Evolutionary conservation across 495 filamentous ascomycete species (phyloP).

Genomic region (Daldinia bambusicola): DNA sequence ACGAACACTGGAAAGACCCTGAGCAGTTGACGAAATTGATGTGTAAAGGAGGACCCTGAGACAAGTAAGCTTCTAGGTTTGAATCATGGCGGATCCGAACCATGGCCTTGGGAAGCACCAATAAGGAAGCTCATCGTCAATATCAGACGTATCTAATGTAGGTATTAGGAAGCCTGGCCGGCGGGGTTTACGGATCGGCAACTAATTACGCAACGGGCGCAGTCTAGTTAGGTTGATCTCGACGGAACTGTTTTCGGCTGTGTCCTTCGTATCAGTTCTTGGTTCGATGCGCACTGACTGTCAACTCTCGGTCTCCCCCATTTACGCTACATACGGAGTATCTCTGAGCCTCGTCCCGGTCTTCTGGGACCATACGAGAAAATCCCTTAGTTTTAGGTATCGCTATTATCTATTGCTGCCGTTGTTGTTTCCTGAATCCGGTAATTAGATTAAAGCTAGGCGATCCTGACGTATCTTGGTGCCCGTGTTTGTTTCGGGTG

Average conservation of each 20-base stretch:
- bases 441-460: slow-evolving; percentile 31
- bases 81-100: slow-evolving; percentile 22
- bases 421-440: slow-evolving; percentile 10
- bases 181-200: slow-evolving; percentile 34
- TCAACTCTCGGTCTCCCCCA: not conserved
- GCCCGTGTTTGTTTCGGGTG: slow-evolving; percentile 40
- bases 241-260: slow-evolving; percentile 17
- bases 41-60: slow-evolving; percentile 26
- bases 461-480: slow-evolving; percentile 39
- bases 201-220: slow-evolving; percentile 38
- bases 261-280: slow-evolving; percentile 17
- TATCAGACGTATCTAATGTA: slow-evolving; percentile 5
- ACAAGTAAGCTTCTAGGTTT: slow-evolving; percentile 34
- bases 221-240: slow-evolving; percentile 28
- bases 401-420: not conserved
- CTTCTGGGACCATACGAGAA: slow-evolving; percentile 17
- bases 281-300: slow-evolving; percentile 4
- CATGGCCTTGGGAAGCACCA: slow-evolving; percentile 23
- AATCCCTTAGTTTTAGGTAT: not conserved
- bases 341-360: not conserved
- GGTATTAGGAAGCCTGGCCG: slow-evolving; percentile 27
- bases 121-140: slow-evolving; percentile 23
- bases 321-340: slow-evolving; percentile 11
- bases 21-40: slow-evolving; percentile 35
- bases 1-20: not conserved